Conservation (phyloP, 1,139 yeast genomes). For the Debaryomyces psychrophilus region DNA sequence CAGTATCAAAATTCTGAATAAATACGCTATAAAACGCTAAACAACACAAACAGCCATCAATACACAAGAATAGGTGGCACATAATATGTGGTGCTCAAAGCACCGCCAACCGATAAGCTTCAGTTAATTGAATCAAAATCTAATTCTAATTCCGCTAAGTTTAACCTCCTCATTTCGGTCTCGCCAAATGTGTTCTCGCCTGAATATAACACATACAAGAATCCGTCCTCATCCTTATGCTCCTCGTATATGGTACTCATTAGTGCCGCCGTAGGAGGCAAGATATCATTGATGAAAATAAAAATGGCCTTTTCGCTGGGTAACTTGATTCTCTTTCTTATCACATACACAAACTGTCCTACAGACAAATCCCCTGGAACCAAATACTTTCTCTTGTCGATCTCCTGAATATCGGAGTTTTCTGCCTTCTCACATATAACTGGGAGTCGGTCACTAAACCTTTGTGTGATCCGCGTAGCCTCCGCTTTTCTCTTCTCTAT, state of each 20-base stretch:
- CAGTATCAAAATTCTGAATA: conserved; percentile 6
- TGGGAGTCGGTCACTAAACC: conserved; percentile 91
- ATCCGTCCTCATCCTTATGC: conserved; percentile 97
- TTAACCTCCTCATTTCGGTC: conserved; percentile 7
- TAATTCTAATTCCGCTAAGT: conserved; percentile 10
- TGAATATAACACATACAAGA: conserved; percentile 87
- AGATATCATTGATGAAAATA: conserved; percentile 91
- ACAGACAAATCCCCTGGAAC: conserved; percentile 96
- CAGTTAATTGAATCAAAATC: conserved; percentile 6
- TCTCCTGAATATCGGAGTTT: conserved; percentile 93
- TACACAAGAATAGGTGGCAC: neutral
- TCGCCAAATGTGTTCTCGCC: conserved; percentile 85
- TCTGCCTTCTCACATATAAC: conserved; percentile 98
- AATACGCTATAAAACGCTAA: conserved; percentile 2
- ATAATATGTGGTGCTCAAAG: neutral
- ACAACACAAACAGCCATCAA: neutral
- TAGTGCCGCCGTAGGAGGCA: conserved; percentile 97
- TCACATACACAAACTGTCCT: conserved; percentile 96
- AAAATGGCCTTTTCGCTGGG: conserved; percentile 98
- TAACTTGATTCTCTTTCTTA: conserved; percentile 91
- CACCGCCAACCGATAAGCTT: neutral
- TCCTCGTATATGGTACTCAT: conserved; percentile 95
- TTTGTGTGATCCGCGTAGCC: conserved; percentile 86
- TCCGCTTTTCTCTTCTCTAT: conserved; percentile 93
- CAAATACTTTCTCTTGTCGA: conserved; percentile 93